phyloP scores from a whole-genome alignment of 2,329 filamentous ascomycete species.

The Fusarium longipes region DNA sequence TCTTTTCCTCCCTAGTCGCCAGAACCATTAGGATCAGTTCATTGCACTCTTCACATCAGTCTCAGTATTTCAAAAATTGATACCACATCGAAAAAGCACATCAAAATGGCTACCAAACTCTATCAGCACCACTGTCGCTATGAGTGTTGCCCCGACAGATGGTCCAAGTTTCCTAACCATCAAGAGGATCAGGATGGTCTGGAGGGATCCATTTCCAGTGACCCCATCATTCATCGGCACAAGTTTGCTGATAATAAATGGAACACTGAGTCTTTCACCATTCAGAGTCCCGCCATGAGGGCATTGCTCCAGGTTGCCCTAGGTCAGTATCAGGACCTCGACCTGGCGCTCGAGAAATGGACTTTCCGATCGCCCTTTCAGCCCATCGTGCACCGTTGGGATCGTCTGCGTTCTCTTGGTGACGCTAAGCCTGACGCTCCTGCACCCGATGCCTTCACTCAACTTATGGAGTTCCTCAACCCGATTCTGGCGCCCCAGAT shows the following conservation, averaged over 20 bases:
- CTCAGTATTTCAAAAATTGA: no score
- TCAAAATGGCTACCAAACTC: not conserved
- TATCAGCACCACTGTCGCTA: not conserved
- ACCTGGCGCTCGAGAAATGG: slow-evolving; percentile 15
- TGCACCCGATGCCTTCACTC: not conserved
- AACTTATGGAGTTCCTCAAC: slow-evolving; percentile 48
- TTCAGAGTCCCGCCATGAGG: slow-evolving; percentile 17
- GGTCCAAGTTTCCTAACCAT: slow-evolving; percentile 9
- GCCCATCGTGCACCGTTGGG: slow-evolving; percentile 28
- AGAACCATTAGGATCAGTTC: no score
- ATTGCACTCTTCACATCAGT: no score
- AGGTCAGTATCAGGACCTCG: slow-evolving; percentile 18
- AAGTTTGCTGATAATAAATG: not conserved
- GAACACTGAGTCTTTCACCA: slow-evolving; percentile 15
- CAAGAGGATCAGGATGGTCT: not conserved
- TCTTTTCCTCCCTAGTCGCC: no score
- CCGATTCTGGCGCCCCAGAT: slow-evolving; percentile 48
- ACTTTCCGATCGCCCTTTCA: slow-evolving; percentile 20
- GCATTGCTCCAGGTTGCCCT: not conserved
- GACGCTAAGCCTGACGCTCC: not conserved
- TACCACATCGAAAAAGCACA: no score
- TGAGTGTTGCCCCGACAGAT: not conserved
- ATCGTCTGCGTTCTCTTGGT: not conserved
- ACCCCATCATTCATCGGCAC: slow-evolving; percentile 18
- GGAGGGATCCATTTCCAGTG: not conserved